These are phyloP conservation scores for Apiospora phragmitis DNA, from an alignment of 2,329 filamentous ascomycete species.

Conservation along the genomic window DNA sequence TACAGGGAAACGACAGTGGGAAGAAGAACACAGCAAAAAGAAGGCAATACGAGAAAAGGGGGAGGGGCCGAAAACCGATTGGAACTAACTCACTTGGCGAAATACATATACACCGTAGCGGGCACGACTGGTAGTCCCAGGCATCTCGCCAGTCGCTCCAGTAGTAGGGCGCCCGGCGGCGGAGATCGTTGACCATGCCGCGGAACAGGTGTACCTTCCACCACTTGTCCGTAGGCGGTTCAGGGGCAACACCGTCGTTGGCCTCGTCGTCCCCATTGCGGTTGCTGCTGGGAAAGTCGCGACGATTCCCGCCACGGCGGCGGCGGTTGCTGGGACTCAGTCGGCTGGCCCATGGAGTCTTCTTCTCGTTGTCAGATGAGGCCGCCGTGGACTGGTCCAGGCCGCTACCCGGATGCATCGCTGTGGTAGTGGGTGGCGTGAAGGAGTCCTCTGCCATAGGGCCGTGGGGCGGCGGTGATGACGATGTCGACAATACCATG, in stretches of 20 bases:
- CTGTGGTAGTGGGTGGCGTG: background rate
- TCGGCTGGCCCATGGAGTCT: background rate
- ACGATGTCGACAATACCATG: background rate
- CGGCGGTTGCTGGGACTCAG: background rate
- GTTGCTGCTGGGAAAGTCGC: background rate
- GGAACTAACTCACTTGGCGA: slow-evolving; percentile 70
- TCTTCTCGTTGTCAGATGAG: background rate
- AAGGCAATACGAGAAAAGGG: background rate
- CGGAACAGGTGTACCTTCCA: slow-evolving; percentile 75
- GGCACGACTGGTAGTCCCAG: slow-evolving; percentile 87
- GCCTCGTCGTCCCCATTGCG: background rate
- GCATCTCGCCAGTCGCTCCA: slow-evolving; percentile 82
- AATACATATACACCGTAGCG: slow-evolving; percentile 91
- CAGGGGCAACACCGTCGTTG: background rate
- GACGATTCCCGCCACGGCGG: background rate
- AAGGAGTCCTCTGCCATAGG: background rate
- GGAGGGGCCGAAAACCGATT: background rate
- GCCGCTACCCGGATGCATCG: background rate
- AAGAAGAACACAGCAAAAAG: background rate
- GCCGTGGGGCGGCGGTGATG: background rate
- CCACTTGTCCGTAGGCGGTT: slow-evolving; percentile 47
- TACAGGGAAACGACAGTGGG: background rate
- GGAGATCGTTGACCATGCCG: slow-evolving; percentile 78
- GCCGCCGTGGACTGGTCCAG: background rate
- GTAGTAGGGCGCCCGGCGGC: slow-evolving; percentile 74